Percentiles rank a stretch among this genome's conserved stretches.
These are phyloP conservation scores for Eucalyptus cloeziana DNA, from an alignment of 345 rosid species.

Conservation along the genomic window DNA sequence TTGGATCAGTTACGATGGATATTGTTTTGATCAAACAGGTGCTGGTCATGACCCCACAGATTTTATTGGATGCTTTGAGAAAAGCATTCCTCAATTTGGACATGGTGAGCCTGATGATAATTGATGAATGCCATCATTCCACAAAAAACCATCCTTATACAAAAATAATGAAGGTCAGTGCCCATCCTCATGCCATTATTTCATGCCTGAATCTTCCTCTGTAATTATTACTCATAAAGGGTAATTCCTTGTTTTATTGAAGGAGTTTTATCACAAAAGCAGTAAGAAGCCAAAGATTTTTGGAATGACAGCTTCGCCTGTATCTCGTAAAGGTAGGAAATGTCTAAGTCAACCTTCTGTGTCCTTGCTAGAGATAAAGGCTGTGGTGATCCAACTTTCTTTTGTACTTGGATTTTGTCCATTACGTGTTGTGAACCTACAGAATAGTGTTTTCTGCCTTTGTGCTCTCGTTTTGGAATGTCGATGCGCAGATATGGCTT, in stretches of 20 bases:
- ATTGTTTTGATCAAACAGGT: conserved; percentile 31
- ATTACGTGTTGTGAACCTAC: neutral
- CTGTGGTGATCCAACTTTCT: neutral
- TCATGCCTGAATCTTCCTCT: neutral
- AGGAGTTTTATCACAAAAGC: conserved; percentile 73
- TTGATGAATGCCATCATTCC: conserved; percentile 88
- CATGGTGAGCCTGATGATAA: conserved; percentile 44
- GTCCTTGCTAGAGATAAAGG: neutral
- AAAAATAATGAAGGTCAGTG: conserved; percentile 65
- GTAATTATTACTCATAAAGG: neutral
- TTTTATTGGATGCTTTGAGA: conserved; percentile 67
- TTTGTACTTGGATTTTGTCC: neutral
- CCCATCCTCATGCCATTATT: neutral
- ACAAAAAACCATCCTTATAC: conserved; percentile 76
- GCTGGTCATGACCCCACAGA: conserved; percentile 89
- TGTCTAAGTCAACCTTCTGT: neutral
- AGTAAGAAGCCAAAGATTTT: conserved; percentile 64
- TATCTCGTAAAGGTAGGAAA: conserved; percentile 50
- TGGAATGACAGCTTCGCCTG: conserved; percentile 74
- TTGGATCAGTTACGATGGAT: neutral
- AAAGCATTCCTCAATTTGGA: conserved; percentile 51
- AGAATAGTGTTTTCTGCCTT: neutral
- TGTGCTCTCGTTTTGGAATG: neutral
- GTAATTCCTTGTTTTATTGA: neutral
- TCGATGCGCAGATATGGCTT: neutral